phyloP scores from a whole-genome alignment of 257 asterid species.

The Solanum bukasovii region DNA sequence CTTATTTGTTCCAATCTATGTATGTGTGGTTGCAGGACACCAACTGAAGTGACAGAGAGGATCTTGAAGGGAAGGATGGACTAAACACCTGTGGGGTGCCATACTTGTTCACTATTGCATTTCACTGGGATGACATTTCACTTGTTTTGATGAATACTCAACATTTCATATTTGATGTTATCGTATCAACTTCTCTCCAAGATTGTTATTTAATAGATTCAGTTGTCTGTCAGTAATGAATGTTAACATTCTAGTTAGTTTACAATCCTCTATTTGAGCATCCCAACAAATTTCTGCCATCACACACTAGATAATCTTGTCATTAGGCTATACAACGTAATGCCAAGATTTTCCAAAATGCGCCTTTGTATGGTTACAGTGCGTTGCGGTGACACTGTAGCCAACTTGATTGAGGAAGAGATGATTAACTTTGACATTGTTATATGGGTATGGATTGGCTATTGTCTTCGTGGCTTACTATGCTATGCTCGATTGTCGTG shows the following conservation, averaged over 20 bases:
- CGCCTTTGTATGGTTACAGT: no score
- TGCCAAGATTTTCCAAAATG: background rate
- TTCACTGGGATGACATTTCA: background rate
- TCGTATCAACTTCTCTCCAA: background rate
- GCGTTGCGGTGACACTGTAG: no score
- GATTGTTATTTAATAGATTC: background rate
- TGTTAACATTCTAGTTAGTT: background rate
- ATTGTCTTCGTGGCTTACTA: no score
- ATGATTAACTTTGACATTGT: no score
- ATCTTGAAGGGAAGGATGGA: slow-evolving; percentile 97
- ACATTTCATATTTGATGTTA: background rate
- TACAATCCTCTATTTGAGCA: background rate
- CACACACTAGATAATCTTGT: background rate
- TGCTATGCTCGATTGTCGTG: no score
- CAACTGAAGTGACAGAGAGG: slow-evolving; percentile 81
- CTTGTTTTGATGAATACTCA: background rate
- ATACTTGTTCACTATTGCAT: background rate
- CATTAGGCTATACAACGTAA: background rate
- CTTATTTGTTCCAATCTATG: background rate
- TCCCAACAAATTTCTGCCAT: background rate
- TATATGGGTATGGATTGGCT: no score
- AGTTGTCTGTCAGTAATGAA: background rate
- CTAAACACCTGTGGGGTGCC: background rate
- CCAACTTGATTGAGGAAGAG: no score
- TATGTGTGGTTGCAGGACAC: slow-evolving; percentile 52